These are phyloP conservation scores for Stachybotrys elegans DNA, from an alignment of 2,329 filamentous ascomycete genomes.

Conservation along the genomic window DNA sequence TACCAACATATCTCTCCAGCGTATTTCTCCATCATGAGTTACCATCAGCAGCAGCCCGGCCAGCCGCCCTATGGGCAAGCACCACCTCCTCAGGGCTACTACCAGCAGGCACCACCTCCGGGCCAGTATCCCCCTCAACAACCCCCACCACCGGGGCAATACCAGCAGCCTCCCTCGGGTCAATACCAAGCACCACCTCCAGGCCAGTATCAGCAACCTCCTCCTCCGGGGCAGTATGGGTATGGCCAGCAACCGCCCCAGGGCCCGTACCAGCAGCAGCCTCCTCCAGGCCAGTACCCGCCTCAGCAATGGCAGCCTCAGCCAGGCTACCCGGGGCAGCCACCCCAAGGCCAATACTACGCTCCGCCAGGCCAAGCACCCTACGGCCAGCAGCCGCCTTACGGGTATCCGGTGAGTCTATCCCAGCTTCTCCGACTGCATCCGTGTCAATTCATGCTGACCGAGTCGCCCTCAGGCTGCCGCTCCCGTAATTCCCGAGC, in stretches of 20 bases:
- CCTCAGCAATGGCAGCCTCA: conserved; percentile 17
- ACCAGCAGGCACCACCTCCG: conserved; percentile 1
- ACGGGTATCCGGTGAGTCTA: conserved; percentile 8
- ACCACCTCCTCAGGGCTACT: conserved; percentile 7
- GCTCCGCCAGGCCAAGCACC: conserved; percentile 5
- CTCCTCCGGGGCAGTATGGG: conserved; percentile 2
- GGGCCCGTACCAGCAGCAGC: background rate
- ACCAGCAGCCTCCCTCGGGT: conserved; percentile 7
- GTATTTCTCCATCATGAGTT: no score
- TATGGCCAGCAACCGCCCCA: background rate
- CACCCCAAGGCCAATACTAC: conserved; percentile 6
- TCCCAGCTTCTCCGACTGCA: background rate
- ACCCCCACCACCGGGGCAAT: conserved; percentile 7
- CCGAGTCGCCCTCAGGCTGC: background rate
- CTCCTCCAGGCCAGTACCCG: conserved; percentile 14
- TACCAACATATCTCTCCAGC: no score
- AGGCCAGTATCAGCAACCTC: conserved; percentile 2
- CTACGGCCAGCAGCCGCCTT: conserved; percentile 11
- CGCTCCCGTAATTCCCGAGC: conserved; percentile 13
- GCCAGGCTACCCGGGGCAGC: conserved; percentile 10
- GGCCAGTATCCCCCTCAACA: background rate
- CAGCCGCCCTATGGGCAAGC: conserved; percentile 14
- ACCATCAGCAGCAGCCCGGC: conserved; percentile 10
- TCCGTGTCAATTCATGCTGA: background rate
- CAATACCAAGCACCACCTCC: background rate